Evolutionary conservation across 2,329 filamentous ascomycete species (phyloP), one percentile per base, ranked within the genome.

Genomic region (Claviceps pusilla): DNA sequence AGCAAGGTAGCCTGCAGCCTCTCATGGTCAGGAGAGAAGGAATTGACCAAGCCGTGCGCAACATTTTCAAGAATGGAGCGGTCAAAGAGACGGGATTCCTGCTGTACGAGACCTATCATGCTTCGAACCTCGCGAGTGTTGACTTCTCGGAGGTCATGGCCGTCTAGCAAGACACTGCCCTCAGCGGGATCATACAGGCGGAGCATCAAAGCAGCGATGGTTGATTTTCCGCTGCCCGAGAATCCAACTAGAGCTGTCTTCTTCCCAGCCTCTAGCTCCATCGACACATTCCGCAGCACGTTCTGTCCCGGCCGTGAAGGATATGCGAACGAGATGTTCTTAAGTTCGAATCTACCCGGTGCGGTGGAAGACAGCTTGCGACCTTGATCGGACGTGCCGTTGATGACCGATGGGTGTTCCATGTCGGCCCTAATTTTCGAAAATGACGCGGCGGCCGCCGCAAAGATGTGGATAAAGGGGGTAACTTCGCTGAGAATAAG

Each of bases 211-310:
- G 78, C 80, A 0, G 86, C 76, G 24, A 86, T 77, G 0, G 83
- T 87, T 50, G 79, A 84, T 64, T 87, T 87, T 0, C 84, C 84
- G 7, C 75, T 79, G 0, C 84, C 84, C 1, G 80, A 84, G 2
- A 80, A 76, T 0, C 84, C 84, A 14, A 87, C 82, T n/a, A 87
- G 81, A 3, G 83, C 84, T 0, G 82, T 86, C 2, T 80, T 73
- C 59, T 83, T 81, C 11, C 80, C 78, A 12, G 76, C 72, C 48
- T 74, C 42, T 11, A 50, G 37, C n/a, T 42, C 49, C n/a, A 55
- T 47, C 14, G 42, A 48, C 6, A 55, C 53, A 16, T 48, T 42
- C 39, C 14, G 35, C 33, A 52, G 39, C n/a, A 47, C 54, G 10
- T 24, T 28, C 9, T 50, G 73, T 53, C 78, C 73, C 0, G 78